Evolutionary conservation across 768 basidiomycete species (phyloP), one percentile per base, ranked within the genome.

Genomic region (Trametes gibbosa): DNA sequence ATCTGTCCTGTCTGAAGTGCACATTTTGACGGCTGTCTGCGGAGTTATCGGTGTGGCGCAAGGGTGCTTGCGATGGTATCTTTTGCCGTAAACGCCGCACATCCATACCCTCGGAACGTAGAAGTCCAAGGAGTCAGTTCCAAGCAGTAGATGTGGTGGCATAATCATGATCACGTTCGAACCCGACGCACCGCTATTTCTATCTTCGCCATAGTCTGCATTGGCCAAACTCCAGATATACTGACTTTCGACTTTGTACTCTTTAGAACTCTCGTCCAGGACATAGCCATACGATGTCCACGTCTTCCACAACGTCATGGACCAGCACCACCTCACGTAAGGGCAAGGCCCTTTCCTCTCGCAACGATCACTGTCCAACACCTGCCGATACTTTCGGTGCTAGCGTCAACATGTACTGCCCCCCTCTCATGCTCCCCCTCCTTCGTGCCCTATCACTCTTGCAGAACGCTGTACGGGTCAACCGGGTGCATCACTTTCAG

Each of bases 381-480:
- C 69, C 76, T 45, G 75, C 78, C 2, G 77, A 80, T 56, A 68
- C 67, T 74, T 72, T 76, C 50, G 81, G 76, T 53, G 72, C 78
- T 50, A 83, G 81, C 54, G 76, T 77, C 53, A 83, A 82, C 58
- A 59, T 63, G 29, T 87, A 87, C 69, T 89, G 85, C 63, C 88
- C 89, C 0, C 84, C 87, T 10, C 75, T 96, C 17, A 89, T 97
- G 82, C 78, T 87, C 13, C 89, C 92, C 14, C 82, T 98, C 47
- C 78, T 92, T 7, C 93, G 95, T 64, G 90, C 90, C 14, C 78
- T 98, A 40, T 87, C 89, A 8, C 79, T 98, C 42, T 80, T 99
- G 23, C 90, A 95, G 68, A 89, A 82, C 56, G 91, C 95, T 5
- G 93, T 94, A 19, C 80, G 84, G 42, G 78, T 84, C n/a, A 86